Evolutionary conservation across 2,329 filamentous ascomycete species (phyloP).

Genomic region (Phialophora macrospora): DNA sequence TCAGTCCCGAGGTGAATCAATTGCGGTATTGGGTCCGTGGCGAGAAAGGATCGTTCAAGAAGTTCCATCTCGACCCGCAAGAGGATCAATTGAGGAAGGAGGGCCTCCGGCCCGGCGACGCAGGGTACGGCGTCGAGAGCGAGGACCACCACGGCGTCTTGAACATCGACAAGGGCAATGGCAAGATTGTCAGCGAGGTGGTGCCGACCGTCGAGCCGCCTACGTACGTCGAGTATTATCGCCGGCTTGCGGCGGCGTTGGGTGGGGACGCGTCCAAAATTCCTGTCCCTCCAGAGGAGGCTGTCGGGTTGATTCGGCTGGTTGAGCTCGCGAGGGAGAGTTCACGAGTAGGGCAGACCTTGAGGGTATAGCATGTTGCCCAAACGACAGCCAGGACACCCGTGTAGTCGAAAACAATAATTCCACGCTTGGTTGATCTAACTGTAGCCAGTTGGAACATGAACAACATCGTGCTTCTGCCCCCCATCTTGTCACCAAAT

Average conservation of each 20-base stretch:
- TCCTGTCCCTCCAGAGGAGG: slow-evolving; percentile 60
- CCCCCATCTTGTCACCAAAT: no score
- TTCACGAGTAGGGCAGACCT: slow-evolving; percentile 57
- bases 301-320: slow-evolving; percentile 59
- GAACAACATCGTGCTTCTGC: no score
- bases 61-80: slow-evolving; percentile 72
- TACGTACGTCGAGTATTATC: slow-evolving; percentile 73
- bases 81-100: slow-evolving; percentile 70
- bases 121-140: slow-evolving; percentile 68
- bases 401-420: not conserved
- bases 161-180: slow-evolving; percentile 58
- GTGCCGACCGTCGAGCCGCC: slow-evolving; percentile 65
- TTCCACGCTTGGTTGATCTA: not conserved
- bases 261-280: slow-evolving; percentile 56
- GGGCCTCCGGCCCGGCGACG: slow-evolving; percentile 65
- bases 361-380: slow-evolving; percentile 38
- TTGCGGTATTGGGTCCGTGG: slow-evolving; percentile 78
- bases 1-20: slow-evolving; percentile 72
- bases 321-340: slow-evolving; percentile 63
- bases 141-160: slow-evolving; percentile 63
- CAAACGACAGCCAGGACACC: not conserved
- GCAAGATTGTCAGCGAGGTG: slow-evolving; percentile 54
- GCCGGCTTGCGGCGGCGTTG: slow-evolving; percentile 58
- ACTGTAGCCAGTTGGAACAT: not conserved
- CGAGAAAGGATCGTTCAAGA: slow-evolving; percentile 74